A percentile compares a stretch with the other conserved stretches of the same genome.
Conservation (phyloP, 345 rosid genomes). For the Gossypium mustelinum region DNA sequence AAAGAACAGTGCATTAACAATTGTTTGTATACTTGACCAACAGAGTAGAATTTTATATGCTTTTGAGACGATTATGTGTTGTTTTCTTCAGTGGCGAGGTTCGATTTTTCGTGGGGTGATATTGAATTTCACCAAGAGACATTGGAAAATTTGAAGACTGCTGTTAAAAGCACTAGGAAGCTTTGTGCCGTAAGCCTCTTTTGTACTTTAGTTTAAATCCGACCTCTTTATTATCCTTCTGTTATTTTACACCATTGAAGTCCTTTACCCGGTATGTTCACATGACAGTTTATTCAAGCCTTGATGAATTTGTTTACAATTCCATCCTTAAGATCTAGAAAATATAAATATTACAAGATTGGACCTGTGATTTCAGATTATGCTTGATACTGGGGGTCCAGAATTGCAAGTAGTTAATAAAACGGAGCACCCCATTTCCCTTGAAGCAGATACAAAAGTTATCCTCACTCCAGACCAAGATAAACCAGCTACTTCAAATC, state of each 20-base stretch:
- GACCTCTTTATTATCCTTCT: not conserved
- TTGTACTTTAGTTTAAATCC: not conserved
- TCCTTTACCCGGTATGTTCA: not conserved
- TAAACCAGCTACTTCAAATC: constrained; percentile 52
- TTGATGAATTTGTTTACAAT: not conserved
- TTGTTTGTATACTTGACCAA: not conserved
- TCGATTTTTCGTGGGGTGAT: constrained; percentile 75
- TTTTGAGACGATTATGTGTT: constrained; percentile 12
- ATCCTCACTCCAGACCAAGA: constrained; percentile 59
- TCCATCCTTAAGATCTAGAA: not conserved
- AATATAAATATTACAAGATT: constrained; percentile 7
- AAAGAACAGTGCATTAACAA: not conserved
- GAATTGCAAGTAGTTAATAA: constrained; percentile 58
- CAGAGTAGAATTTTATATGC: not conserved
- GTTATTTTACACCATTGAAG: not conserved
- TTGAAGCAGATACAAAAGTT: constrained; percentile 39
- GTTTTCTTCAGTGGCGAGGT: constrained; percentile 48
- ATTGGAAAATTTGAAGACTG: constrained; percentile 52
- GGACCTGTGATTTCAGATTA: constrained; percentile 34
- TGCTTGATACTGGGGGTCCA: constrained; percentile 72
- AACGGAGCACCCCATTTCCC: constrained; percentile 47
- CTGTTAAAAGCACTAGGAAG: constrained; percentile 54
- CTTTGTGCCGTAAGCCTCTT: constrained; percentile 56
- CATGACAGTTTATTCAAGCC: not conserved
- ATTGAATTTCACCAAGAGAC: constrained; percentile 62